Evolutionary conservation across 1,139 yeast genomes (phyloP).

Genomic region (Debaryomycetaceae sp.): DNA sequence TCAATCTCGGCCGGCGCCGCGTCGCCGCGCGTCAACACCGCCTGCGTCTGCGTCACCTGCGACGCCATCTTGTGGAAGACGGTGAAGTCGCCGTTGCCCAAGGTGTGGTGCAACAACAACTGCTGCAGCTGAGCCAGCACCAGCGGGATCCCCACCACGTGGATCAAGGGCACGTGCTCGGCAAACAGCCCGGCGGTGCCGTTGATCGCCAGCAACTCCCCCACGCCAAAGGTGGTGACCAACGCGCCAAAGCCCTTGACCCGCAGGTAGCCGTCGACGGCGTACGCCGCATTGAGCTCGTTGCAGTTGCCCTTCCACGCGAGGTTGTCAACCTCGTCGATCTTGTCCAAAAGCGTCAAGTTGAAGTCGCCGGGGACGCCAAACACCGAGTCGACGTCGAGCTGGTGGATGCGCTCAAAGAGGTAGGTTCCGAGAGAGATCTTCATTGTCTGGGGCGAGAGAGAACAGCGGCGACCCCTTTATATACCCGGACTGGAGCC

Average conservation of each 20-base stretch:
- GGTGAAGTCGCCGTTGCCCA: conserved; percentile 44
- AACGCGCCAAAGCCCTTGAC: conserved; percentile 34
- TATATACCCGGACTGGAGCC: no score
- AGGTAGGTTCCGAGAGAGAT: conserved; percentile 40
- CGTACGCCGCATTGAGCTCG: conserved; percentile 41
- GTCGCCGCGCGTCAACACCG: conserved; percentile 55
- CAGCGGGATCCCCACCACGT: conserved; percentile 40
- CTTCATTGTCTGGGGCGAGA: conserved; percentile 16
- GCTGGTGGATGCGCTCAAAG: conserved; percentile 41
- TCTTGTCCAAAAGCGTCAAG: conserved; percentile 32
- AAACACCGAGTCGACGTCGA: conserved; percentile 36
- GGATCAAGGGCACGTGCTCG: conserved; percentile 38
- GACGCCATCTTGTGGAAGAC: conserved; percentile 51
- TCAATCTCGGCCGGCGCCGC: conserved; percentile 70
- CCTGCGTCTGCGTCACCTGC: conserved; percentile 62
- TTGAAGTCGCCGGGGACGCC: conserved; percentile 44
- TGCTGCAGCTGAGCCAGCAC: conserved; percentile 35
- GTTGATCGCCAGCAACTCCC: conserved; percentile 37
- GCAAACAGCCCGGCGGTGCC: conserved; percentile 42
- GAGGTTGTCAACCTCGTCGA: conserved; percentile 35
- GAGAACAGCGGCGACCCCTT: no score
- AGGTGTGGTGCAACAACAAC: conserved; percentile 39
- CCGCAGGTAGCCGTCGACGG: conserved; percentile 41
- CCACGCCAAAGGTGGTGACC: conserved; percentile 41
- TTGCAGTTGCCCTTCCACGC: conserved; percentile 43